Evolutionary conservation across 2,329 filamentous ascomycete species (phyloP), one percentile per base, ranked within the genome.

Genomic region (Elsinoe fawcettii): DNA sequence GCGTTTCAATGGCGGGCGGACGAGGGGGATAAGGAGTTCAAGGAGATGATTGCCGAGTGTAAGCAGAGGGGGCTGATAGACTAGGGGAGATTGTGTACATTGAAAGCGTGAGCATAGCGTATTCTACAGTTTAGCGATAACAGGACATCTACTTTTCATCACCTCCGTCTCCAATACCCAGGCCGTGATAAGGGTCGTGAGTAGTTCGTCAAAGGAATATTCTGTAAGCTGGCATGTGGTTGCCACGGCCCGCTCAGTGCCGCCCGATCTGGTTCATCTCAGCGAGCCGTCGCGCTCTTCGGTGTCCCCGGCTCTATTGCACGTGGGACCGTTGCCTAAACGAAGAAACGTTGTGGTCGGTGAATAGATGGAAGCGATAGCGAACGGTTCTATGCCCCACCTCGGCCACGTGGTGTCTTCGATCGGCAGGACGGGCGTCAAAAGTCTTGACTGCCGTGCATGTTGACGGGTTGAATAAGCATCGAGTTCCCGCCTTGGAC

Each of bases 21-120:
- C n/a, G 59, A 55, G 20, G 69, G 69, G 22, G 65, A 71, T 63
- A 65, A 67, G 60, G 66, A 70, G 37, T 67, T 71, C 51, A 53
- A 30, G 55, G 65, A 67, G 7, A 57, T 71, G 64, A 62, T 70
- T 5, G 47, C 61, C 57, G 69, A 71, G 60, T 60, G 67, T 12
- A 61, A 66, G 60, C 60, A 63, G 58, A 63, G 69, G 53, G 66
- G 65, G 2, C 37, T 69, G 58, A 32, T 68, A 18, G 39, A 55
- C 14, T 55, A 36, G 36, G 20, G 20, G 14, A 8, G 12, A n/a
- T n/a, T 27, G 6, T 12, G 41, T 27, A 12, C 12, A 30, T 3
- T 11, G 23, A 6, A 12, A 32, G 25, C 16, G 25, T 30, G 5
- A 30, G 27, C n/a, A 32, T 34, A 51, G 46, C 46, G 22, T 43